These are phyloP conservation scores for Helotiales sp. DNA, from an alignment of 2,329 filamentous ascomycete species.

Conservation along the genomic window DNA sequence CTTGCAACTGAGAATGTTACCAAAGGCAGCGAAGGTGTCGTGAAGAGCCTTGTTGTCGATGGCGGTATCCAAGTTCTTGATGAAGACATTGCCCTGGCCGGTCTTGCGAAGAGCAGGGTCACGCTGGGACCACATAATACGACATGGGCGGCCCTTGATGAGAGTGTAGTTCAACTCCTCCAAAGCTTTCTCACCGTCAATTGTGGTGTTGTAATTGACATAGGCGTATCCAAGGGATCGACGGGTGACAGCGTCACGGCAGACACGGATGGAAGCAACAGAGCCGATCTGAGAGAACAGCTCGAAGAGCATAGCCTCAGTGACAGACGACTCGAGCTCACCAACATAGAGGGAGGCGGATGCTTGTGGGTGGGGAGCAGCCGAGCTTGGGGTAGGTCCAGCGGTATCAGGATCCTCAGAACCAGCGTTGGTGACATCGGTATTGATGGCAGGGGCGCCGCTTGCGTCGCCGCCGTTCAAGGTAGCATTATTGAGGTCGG, in stretches of 20 bases:
- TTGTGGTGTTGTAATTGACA: constrained; percentile 99
- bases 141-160: constrained; percentile 98
- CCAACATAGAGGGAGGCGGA: constrained; percentile 98
- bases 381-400: constrained; percentile 72
- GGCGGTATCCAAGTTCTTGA: constrained; percentile 98
- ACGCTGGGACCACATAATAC: constrained; percentile 99
- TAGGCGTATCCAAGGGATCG: constrained; percentile 99
- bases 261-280: constrained; percentile 98
- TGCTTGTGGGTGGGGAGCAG: constrained; percentile 80
- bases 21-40: constrained; percentile 98
- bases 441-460: constrained; percentile 74
- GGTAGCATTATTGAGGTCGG: constrained; percentile 74
- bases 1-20: constrained; percentile 99
- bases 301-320: constrained; percentile 99
- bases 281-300: constrained; percentile 99
- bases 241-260: constrained; percentile 97
- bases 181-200: constrained; percentile 95
- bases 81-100: constrained; percentile 99
- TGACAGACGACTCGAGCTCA: constrained; percentile 96
- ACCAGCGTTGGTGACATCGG: constrained; percentile 64
- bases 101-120: constrained; percentile 99
- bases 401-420: constrained; percentile 67
- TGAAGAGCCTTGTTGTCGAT: constrained; percentile 99
- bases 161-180: constrained; percentile 99
- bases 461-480: constrained; percentile 71